Evolutionary conservation across 1,284 basidiomycete species (phyloP).

Genomic region (Ganoderma lingzhi): DNA sequence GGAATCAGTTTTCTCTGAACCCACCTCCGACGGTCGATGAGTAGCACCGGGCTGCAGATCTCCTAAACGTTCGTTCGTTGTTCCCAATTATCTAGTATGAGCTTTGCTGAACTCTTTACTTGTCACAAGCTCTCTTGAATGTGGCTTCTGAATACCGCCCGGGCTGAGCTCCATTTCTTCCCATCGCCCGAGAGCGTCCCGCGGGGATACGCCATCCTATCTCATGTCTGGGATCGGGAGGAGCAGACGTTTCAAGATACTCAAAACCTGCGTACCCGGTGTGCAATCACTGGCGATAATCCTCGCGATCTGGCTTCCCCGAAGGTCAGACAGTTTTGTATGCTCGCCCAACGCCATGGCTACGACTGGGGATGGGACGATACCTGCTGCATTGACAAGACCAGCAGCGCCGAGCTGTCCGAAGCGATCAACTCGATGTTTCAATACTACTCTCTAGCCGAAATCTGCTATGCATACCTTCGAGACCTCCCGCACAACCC

Average conservation of each 20-base stretch:
- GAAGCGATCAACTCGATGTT: conserved; percentile 3
- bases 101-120: background rate
- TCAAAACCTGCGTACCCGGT: background rate
- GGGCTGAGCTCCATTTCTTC: conserved; percentile 9
- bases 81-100: background rate
- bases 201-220: conserved; percentile 12
- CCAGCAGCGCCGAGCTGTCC: background rate
- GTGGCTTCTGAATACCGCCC: conserved; percentile 8
- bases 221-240: conserved; percentile 10
- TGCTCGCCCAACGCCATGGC: background rate
- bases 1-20: too few relatives aligned
- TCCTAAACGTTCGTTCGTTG: background rate
- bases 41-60: too few relatives aligned
- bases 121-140: background rate
- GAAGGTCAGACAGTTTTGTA: conserved; percentile 1
- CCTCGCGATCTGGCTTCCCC: conserved; percentile 2
- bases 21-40: too few relatives aligned
- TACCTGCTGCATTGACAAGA: conserved; percentile 1
- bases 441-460: conserved; percentile 2
- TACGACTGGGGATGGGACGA: conserved; percentile 1
- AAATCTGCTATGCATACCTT: background rate
- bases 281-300: background rate
- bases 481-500: background rate
- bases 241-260: conserved; percentile 16
- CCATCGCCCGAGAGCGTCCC: conserved; percentile 1